phyloP scores from a whole-genome alignment of 192 early-diverging fungal genomes.

The Coemansia sp. region DNA sequence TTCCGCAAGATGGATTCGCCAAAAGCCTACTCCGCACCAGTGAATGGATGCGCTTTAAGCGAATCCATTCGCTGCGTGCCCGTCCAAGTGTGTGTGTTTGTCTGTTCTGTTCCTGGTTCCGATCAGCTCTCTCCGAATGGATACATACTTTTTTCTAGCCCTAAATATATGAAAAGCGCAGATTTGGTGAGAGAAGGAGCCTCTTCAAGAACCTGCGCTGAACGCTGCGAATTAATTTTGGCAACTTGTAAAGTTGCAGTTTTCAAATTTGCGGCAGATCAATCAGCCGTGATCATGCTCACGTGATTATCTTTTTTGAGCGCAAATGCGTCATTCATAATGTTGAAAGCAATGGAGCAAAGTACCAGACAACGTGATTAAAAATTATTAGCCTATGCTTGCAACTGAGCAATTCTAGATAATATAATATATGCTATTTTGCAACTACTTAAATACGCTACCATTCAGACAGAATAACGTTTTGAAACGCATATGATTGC shows the following conservation, averaged over 20 bases:
- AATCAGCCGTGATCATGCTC: neutral
- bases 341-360: no score
- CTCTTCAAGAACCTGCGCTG: neutral
- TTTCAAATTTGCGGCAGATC: constrained; percentile 1
- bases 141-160: constrained; percentile 38
- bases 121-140: constrained; percentile 9
- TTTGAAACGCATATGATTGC: no score
- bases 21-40: neutral
- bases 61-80: neutral
- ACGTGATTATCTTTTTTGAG: constrained; percentile 3
- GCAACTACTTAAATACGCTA: no score
- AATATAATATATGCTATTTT: no score
- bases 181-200: constrained; percentile 27
- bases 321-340: neutral
- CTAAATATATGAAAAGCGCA: constrained; percentile 20
- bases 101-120: neutral
- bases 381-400: no score
- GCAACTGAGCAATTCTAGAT: no score
- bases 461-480: no score
- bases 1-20: neutral
- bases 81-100: neutral
- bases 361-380: no score
- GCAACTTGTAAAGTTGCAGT: constrained; percentile 3
- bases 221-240: neutral
- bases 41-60: neutral